phyloP scores from a whole-genome alignment of 805 yeast genomes.

The Metschnikowia orientalis region DNA sequence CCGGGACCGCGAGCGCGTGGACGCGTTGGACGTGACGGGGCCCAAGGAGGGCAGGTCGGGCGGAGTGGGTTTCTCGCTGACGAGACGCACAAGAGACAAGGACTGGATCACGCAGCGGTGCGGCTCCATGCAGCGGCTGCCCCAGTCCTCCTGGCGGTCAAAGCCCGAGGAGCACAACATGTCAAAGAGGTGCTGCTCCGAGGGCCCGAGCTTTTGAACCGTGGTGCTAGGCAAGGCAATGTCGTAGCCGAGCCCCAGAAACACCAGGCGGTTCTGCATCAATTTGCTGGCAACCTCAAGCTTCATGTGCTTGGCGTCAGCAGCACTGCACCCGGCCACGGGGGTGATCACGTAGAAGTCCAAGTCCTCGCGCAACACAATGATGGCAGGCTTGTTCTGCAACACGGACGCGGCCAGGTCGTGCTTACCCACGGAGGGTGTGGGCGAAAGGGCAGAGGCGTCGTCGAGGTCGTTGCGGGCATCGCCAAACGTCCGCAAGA shows the following conservation, averaged over 20 bases:
- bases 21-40: conserved; percentile 42
- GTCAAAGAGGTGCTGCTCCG: conserved; percentile 90
- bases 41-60: conserved; percentile 42
- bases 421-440: conserved; percentile 18
- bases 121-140: conserved; percentile 83
- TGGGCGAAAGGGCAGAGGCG: conserved; percentile 30
- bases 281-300: conserved; percentile 67
- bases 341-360: conserved; percentile 92
- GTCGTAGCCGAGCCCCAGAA: conserved; percentile 72
- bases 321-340: conserved; percentile 46
- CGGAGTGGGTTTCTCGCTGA: conserved; percentile 32
- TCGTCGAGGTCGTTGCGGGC: conserved; percentile 57
- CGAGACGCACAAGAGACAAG: conserved; percentile 64
- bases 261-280: conserved; percentile 54
- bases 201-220: conserved; percentile 65
- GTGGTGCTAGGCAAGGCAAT: conserved; percentile 25
- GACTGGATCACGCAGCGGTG: conserved; percentile 84
- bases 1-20: conserved; percentile 32
- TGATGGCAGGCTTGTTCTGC: conserved; percentile 80
- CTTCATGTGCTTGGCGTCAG: conserved; percentile 66
- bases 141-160: conserved; percentile 67
- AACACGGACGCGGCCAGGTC: conserved; percentile 56
- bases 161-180: conserved; percentile 94
- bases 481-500: conserved; percentile 62
- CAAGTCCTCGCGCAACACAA: conserved; percentile 88